Evolutionary conservation across 2,329 filamentous ascomycete genomes (phyloP).

Genomic region (Apiospora phragmitis): DNA sequence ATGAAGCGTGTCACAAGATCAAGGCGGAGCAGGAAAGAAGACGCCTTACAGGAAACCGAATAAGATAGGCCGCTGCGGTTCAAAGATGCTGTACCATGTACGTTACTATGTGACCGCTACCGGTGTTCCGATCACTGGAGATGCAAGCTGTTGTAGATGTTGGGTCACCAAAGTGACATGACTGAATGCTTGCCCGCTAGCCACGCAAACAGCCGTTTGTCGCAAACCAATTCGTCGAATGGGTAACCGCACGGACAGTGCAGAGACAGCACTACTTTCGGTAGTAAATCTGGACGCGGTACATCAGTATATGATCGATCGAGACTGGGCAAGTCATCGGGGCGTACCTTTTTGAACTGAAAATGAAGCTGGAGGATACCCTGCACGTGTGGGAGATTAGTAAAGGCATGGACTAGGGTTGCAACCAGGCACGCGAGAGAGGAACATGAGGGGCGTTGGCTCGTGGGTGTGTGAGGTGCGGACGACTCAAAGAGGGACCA

Average conservation of each 20-base stretch:
- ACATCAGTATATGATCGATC: conserved; percentile 21
- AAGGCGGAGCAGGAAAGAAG: conserved; percentile 14
- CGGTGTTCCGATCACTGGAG: background rate
- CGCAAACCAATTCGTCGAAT: background rate
- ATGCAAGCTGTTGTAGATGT: background rate
- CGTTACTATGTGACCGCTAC: conserved; percentile 3
- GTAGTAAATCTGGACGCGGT: conserved; percentile 38
- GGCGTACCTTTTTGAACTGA: conserved; percentile 90
- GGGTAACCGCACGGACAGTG: background rate
- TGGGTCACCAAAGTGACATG: background rate
- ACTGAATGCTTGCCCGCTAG: background rate
- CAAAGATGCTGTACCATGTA: background rate
- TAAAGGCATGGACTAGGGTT: conserved; percentile 17
- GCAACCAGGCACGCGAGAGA: conserved; percentile 17
- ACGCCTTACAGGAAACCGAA: background rate
- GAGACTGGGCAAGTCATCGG: conserved; percentile 12
- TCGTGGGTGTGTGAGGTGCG: background rate
- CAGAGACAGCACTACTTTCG: conserved; percentile 32
- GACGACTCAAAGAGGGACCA: conserved; percentile 14
- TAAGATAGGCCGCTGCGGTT: background rate
- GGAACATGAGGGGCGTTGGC: background rate
- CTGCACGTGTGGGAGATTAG: conserved; percentile 46
- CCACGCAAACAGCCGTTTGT: conserved; percentile 6
- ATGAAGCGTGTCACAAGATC: background rate
- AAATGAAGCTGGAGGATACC: conserved; percentile 96